Evolutionary conservation across 179 eudicot species (phyloP), one percentile per base, ranked within the genome.

Genomic region (Dionaea muscipula): DNA sequence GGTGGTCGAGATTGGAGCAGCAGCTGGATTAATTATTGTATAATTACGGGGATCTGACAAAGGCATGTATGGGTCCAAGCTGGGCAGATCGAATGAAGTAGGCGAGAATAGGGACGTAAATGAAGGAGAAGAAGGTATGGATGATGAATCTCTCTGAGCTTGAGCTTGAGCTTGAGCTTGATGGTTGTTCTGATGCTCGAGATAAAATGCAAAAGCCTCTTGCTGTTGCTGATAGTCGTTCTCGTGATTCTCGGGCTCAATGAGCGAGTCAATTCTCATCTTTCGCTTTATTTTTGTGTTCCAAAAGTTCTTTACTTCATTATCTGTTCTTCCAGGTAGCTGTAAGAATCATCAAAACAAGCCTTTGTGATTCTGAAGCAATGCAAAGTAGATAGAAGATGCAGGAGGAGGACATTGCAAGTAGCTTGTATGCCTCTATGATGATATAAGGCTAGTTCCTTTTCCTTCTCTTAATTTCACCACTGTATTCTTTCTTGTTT

Each of bases 261-360:
- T 37, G 0, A 72, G 80, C 60, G 76, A 64, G 3, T 70, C 72
- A 0, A 75, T 75, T 4, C 75, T 75, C 47, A 70, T 77, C 35
- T 79, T 75, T 21, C 84, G 64, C 62, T 84, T 84, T 19, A 79
- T 59, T 48, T 85, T 66, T 13, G 94, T 81, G 54, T 84, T 81
- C 94, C 94, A 84, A 59, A 81, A 84, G 48, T 84, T 84, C 55
- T 84, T 84, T 10, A 84, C 78, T 57, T 84, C 94, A 24, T 84
- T 84, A 53, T 84, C 94, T 26, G 94, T 84, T 68, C 94, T 65
- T 26, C 94, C 94, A 0, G 86, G 87, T 16, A 84, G 74, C 94
- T 84, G 47, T 5, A 52, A 33, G 26, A 26, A 37, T 20, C 12
- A 54, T n/a, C 1, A 2, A 13, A 14, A 0, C 35, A 17, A 17